Conservation (phyloP, 805 yeast genomes). For the Pichia californica region DNA sequence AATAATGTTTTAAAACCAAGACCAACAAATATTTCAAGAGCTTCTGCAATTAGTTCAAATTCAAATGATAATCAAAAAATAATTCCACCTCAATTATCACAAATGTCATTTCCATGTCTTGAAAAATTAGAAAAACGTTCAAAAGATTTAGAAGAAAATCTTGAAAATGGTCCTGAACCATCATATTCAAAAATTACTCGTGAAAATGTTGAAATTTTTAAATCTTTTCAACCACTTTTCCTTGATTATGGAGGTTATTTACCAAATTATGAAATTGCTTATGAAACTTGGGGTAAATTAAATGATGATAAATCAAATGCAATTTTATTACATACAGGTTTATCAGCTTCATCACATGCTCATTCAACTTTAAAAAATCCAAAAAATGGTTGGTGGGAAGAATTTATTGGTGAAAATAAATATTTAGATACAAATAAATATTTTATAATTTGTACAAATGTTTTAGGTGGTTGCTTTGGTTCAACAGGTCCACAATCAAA, state of each 20-base stretch:
- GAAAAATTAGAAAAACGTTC: slow-evolving; percentile 63
- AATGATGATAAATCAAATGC: slow-evolving; percentile 62
- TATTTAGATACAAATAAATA: slow-evolving; percentile 76
- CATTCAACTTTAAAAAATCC: slow-evolving; percentile 66
- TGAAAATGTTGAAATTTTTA: slow-evolving; percentile 58
- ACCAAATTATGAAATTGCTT: slow-evolving; percentile 75
- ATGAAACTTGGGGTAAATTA: slow-evolving; percentile 85
- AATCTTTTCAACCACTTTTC: slow-evolving; percentile 51
- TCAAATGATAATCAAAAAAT: slow-evolving; percentile 1
- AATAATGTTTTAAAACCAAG: slow-evolving; percentile 8
- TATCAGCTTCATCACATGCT: slow-evolving; percentile 92
- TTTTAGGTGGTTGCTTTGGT: slow-evolving; percentile 91
- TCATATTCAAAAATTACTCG: slow-evolving; percentile 60
- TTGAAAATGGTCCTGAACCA: slow-evolving; percentile 81
- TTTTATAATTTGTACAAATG: slow-evolving; percentile 85
- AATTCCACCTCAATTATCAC: slow-evolving; percentile 28
- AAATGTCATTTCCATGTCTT: slow-evolving; percentile 75
- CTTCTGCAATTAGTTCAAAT: slow-evolving; percentile 1
- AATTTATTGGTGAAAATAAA: slow-evolving; percentile 79
- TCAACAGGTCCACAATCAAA: slow-evolving; percentile 86
- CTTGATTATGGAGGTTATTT: slow-evolving; percentile 79
- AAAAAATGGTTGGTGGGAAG: slow-evolving; percentile 93
- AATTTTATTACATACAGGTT: slow-evolving; percentile 79
- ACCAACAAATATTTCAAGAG: slow-evolving; percentile 6
- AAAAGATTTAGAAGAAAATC: slow-evolving; percentile 24